Evolutionary conservation across 345 rosid genomes (phyloP).

Genomic region (Carallia brachiata): DNA sequence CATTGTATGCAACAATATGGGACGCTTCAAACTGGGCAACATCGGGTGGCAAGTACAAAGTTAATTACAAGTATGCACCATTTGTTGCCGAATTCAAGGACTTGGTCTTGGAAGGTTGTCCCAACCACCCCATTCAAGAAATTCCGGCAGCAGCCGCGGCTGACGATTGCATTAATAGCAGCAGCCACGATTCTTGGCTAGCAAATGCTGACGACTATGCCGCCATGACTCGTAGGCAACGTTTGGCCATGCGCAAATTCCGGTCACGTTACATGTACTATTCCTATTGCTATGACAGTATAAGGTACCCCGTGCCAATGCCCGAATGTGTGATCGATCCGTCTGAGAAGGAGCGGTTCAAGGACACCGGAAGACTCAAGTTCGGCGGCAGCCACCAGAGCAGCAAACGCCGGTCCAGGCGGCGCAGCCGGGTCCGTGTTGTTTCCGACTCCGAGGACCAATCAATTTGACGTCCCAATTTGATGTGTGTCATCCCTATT

Average conservation of each 20-base stretch:
- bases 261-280: constrained; percentile 81
- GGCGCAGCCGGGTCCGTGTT: constrained; percentile 18
- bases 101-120: constrained; percentile 66
- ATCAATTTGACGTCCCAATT: no score
- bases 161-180: constrained; percentile 29
- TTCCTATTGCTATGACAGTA: constrained; percentile 72
- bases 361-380: constrained; percentile 64
- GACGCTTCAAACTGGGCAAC: constrained; percentile 97
- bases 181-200: constrained; percentile 23
- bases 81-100: constrained; percentile 69
- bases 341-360: constrained; percentile 51
- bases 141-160: constrained; percentile 21
- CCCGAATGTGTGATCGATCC: constrained; percentile 71
- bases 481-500: no score
- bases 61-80: constrained; percentile 69
- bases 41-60: constrained; percentile 71
- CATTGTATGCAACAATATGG: constrained; percentile 92
- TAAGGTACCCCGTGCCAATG: constrained; percentile 50
- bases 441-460: constrained; percentile 1
- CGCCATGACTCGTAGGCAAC: constrained; percentile 34
- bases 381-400: constrained; percentile 63
- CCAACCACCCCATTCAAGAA: constrained; percentile 58
- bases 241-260: constrained; percentile 59
- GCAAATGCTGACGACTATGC: constrained; percentile 38
- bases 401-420: constrained; percentile 26